Base-by-base conservation (phyloP, 192 early-diverging fungal species). In the Backusella macrospora region DNA sequence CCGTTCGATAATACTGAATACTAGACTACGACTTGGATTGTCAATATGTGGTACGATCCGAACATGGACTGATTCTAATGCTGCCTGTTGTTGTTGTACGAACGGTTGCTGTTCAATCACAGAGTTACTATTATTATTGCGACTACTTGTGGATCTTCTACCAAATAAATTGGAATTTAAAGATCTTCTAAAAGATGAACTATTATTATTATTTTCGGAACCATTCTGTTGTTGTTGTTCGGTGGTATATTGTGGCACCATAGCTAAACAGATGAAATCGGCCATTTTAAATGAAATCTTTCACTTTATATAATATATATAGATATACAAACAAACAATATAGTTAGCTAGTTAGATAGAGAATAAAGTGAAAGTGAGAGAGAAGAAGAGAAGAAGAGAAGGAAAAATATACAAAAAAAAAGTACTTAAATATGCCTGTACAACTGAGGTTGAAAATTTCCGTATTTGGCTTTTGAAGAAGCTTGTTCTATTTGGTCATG, bases 1-100 rank as follows among this genome's bases (percentile, higher is more conserved):
- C 4, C 88, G 83, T 71, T 87, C 86, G 73, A 90, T 86, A 13
- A 85, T 78, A 42, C 87, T 85, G 75, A 90, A 90, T 34, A 73
- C 63, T 26, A 73, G 26, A 34, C 72, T 65, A 1, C 72, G 72
- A 52, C 45, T 65, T n/a, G 63, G 34, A 13, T 46, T 38, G 13
- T 73, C 72, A 26, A 73, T 47, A 39, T 64, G 64, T 18, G 72
- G 72, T 6, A 73, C 72, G 38, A 73, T 73, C 0, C 72, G 62
- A 16, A 73, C 47, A 37, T 64, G 44, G 23, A 64, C 38, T 16
- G 68, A 48, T 59, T n/a, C 49, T 6, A 14, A 10, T 7, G 21
- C 8, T 34, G 29, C 34, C 6, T 34, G 29, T 12, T 23, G 15
- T 72, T n/a, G n/a, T 6, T 7, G n/a, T 21, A 12, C 7, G 13